Conservation (phyloP, 2,329 filamentous ascomycete species). For the Dothideomycetes sp. region DNA sequence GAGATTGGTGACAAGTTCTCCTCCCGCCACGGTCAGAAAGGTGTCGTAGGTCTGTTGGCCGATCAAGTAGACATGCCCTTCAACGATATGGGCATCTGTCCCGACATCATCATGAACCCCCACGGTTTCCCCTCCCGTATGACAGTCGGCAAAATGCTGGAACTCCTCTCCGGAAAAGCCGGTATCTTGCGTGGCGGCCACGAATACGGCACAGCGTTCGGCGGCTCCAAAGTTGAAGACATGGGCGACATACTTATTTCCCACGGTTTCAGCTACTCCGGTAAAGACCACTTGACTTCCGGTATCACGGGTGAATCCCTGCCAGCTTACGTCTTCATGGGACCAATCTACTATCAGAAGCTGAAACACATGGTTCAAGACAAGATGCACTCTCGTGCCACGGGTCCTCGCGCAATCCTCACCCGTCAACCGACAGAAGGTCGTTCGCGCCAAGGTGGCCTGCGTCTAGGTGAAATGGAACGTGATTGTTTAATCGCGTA, state of each 20-base stretch:
- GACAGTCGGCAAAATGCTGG: slow-evolving; percentile 97
- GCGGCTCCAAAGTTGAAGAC: slow-evolving; percentile 72
- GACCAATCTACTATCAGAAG: slow-evolving; percentile 98
- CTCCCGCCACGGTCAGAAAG: slow-evolving; percentile 95
- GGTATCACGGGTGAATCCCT: slow-evolving; percentile 91
- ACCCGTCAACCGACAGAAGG: slow-evolving; percentile 95
- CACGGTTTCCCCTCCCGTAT: slow-evolving; percentile 99
- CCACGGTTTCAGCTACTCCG: slow-evolving; percentile 89
- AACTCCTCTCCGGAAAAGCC: slow-evolving; percentile 89
- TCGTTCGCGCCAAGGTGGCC: slow-evolving; percentile 80
- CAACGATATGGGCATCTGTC: slow-evolving; percentile 79
- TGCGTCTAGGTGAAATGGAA: slow-evolving; percentile 96
- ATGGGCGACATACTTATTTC: slow-evolving; percentile 79
- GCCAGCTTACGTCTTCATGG: slow-evolving; percentile 95
- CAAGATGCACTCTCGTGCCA: slow-evolving; percentile 95
- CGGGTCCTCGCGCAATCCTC: slow-evolving; percentile 81
- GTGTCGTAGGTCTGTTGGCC: slow-evolving; percentile 92
- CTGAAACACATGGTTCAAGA: slow-evolving; percentile 99
- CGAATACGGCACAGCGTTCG: slow-evolving; percentile 86
- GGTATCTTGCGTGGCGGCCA: slow-evolving; percentile 76
- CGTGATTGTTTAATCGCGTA: slow-evolving; percentile 97
- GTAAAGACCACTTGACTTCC: slow-evolving; percentile 92
- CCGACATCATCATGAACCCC: slow-evolving; percentile 99
- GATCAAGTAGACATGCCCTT: slow-evolving; percentile 97
- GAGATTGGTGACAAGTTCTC: slow-evolving; percentile 98